Evolutionary conservation across 108 stramenopile species (phyloP).

Genomic region (Bacterosira constricta): DNA sequence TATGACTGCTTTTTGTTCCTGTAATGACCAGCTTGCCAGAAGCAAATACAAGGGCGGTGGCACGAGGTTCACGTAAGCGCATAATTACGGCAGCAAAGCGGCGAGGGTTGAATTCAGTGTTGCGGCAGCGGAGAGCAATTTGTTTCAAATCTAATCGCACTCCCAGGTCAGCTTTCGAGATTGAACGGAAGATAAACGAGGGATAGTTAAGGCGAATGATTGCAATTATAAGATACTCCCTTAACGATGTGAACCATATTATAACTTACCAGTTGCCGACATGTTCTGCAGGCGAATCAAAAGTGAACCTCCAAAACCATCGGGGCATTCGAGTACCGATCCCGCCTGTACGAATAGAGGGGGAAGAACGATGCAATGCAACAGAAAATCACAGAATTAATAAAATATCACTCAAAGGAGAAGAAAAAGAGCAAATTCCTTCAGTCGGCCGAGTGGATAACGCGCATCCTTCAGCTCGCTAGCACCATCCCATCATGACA

Average conservation of each 20-base stretch:
- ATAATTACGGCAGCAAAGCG: slow-evolving; percentile 95
- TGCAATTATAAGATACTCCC: background rate
- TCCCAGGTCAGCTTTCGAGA: slow-evolving; percentile 81
- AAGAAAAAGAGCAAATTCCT: too few relatives aligned
- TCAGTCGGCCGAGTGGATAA: too few relatives aligned
- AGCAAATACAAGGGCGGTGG: slow-evolving; percentile 95
- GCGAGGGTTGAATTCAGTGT: slow-evolving; percentile 99
- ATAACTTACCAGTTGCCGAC: slow-evolving; percentile 58
- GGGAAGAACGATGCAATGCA: background rate
- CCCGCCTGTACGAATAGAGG: slow-evolving; percentile 49
- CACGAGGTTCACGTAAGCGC: slow-evolving; percentile 92
- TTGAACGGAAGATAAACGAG: background rate
- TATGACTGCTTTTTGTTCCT: slow-evolving; percentile 89
- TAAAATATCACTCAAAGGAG: too few relatives aligned
- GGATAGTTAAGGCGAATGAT: background rate
- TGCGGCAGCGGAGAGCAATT: slow-evolving; percentile 94
- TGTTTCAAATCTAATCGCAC: slow-evolving; percentile 90
- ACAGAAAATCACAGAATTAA: too few relatives aligned
- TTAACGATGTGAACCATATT: background rate
- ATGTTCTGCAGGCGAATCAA: slow-evolving; percentile 88
- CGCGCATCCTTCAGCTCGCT: too few relatives aligned
- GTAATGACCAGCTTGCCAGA: slow-evolving; percentile 96
- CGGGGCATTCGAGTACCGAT: slow-evolving; percentile 77
- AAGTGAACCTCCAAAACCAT: slow-evolving; percentile 72
- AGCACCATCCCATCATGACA: too few relatives aligned